These are phyloP conservation scores for Tribonema minus DNA, from an alignment of 108 stramenopile genomes.

Conservation along the genomic window DNA sequence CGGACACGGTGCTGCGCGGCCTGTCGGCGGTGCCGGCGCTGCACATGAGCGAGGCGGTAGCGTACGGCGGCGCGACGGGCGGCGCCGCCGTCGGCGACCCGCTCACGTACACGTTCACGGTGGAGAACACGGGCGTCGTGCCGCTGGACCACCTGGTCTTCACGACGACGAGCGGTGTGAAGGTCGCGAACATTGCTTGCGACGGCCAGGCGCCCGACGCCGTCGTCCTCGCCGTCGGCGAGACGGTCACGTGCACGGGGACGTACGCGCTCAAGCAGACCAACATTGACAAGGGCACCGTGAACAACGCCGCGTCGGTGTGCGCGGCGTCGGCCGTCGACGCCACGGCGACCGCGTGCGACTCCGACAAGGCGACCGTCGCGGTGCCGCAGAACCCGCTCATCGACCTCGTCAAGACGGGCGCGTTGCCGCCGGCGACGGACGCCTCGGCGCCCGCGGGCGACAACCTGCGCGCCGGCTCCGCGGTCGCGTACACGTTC, in stretches of 20 bases:
- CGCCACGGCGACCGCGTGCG: too few species aligned
- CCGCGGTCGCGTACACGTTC: background rate
- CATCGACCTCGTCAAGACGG: background rate
- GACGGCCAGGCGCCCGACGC: too few species aligned
- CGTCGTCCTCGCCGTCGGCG: background rate
- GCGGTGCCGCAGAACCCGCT: background rate
- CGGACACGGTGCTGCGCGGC: background rate
- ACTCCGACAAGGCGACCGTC: too few species aligned
- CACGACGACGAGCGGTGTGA: too few species aligned
- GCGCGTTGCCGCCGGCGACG: too few species aligned
- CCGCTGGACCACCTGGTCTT: too few species aligned
- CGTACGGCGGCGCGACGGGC: background rate
- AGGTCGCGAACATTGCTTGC: too few species aligned
- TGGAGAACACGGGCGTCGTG: background rate
- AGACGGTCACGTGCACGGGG: background rate
- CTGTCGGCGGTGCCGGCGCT: background rate
- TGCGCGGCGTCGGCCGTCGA: too few species aligned
- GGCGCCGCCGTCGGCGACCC: background rate
- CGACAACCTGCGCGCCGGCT: too few species aligned
- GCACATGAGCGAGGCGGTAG: background rate
- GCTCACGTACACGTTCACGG: background rate
- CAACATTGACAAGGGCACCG: background rate
- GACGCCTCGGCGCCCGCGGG: too few species aligned
- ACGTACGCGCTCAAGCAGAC: background rate
- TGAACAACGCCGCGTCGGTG: background rate